Evolutionary conservation across 257 asterid genomes (phyloP).

Genomic region (Euphrasia confusa): DNA sequence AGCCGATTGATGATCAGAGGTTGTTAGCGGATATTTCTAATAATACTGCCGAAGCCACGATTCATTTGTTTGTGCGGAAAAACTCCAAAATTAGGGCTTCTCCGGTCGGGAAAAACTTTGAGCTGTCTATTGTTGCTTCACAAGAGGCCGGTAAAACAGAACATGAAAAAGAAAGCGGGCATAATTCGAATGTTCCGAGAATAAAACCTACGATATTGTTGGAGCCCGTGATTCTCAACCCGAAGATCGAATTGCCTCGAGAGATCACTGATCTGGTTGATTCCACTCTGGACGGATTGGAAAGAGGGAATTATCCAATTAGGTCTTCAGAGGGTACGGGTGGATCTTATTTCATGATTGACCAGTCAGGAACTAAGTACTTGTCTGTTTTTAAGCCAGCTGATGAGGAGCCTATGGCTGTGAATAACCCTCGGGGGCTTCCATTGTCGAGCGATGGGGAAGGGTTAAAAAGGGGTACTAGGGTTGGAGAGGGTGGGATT

Average conservation of each 20-base stretch:
- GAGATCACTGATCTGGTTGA: slow-evolving; percentile 39
- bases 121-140: slow-evolving; percentile 49
- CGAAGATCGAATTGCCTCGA: slow-evolving; percentile 44
- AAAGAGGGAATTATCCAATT: slow-evolving; percentile 47
- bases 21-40: slow-evolving; percentile 47
- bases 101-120: slow-evolving; percentile 54
- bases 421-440: slow-evolving; percentile 65
- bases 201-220: slow-evolving; percentile 32
- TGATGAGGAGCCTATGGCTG: slow-evolving; percentile 82
- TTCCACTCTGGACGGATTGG: slow-evolving; percentile 47
- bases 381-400: slow-evolving; percentile 63
- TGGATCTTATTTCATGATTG: slow-evolving; percentile 69
- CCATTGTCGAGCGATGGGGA: slow-evolving; percentile 63
- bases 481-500: slow-evolving; percentile 70
- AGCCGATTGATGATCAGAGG: slow-evolving; percentile 57
- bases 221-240: slow-evolving; percentile 57
- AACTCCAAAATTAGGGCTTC: slow-evolving; percentile 53
- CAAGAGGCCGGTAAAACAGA: slow-evolving; percentile 23
- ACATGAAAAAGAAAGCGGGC: slow-evolving; percentile 13
- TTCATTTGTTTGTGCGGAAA: slow-evolving; percentile 60
- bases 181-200: slow-evolving; percentile 24
- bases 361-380: slow-evolving; percentile 39
- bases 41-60: slow-evolving; percentile 43
- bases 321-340: slow-evolving; percentile 77
- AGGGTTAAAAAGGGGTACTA: slow-evolving; percentile 71